These are phyloP conservation scores for Zoysia matrella DNA, from an alignment of 202 grass and related monocot genomes.

Conservation along the genomic window DNA sequence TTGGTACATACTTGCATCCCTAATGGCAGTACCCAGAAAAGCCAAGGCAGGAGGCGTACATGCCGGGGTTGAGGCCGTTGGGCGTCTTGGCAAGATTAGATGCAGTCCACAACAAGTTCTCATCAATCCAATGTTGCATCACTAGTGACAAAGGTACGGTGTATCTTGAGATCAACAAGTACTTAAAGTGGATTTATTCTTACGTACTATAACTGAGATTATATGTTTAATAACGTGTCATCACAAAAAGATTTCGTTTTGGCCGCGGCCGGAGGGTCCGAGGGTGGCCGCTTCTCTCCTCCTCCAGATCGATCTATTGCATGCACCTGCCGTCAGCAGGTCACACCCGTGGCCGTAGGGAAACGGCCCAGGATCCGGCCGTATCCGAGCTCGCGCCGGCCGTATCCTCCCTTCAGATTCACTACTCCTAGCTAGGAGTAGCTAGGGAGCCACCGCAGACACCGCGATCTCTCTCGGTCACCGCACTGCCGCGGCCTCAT, in stretches of 20 bases:
- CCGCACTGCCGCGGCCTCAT: not conserved
- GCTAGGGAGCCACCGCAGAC: not conserved
- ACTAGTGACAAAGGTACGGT: too few species aligned
- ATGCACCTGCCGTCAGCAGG: not conserved
- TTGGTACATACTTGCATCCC: too few species aligned
- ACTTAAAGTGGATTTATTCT: not conserved
- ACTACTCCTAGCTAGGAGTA: not conserved
- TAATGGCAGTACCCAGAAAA: too few species aligned
- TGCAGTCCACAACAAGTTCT: too few species aligned
- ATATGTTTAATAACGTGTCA: not conserved
- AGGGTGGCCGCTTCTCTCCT: not conserved
- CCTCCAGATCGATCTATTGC: conserved; percentile 7
- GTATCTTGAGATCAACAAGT: too few species aligned
- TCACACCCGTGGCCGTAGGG: not conserved
- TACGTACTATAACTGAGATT: conserved; percentile 18
- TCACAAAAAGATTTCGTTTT: conserved; percentile 37
- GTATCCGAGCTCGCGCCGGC: not conserved
- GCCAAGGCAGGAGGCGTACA: too few species aligned
- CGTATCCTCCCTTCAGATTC: conserved; percentile 21
- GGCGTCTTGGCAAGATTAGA: too few species aligned
- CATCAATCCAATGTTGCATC: too few species aligned
- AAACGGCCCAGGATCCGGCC: not conserved
- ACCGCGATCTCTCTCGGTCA: conserved; percentile 46
- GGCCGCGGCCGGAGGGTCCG: not conserved
- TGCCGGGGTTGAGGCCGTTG: too few species aligned